These are phyloP conservation scores for Starmerella asiatica DNA, from an alignment of 805 yeast species.

Conservation along the genomic window DNA sequence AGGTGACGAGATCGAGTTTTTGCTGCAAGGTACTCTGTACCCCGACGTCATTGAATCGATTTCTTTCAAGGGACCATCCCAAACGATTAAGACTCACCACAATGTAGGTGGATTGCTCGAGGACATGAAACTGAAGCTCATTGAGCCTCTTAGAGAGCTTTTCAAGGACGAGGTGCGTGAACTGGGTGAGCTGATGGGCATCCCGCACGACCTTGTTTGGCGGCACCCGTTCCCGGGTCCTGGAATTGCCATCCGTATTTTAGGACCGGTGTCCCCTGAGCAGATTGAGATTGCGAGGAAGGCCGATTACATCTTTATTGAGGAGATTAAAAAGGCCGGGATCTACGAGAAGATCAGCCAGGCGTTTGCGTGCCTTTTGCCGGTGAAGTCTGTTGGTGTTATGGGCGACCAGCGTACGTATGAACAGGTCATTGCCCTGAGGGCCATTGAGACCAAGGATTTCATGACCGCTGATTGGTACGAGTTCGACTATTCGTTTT, in stretches of 20 bases:
- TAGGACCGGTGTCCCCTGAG: constrained; percentile 87
- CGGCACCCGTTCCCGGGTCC: constrained; percentile 99
- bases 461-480: constrained; percentile 99
- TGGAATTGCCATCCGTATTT: constrained; percentile 95
- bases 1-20: constrained; percentile 80
- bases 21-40: constrained; percentile 93
- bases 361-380: constrained; percentile 93
- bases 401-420: constrained; percentile 99
- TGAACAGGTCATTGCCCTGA: constrained; percentile 96
- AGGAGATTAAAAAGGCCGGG: constrained; percentile 89
- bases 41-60: constrained; percentile 98
- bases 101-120: constrained; percentile 97
- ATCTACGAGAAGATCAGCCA: constrained; percentile 86
- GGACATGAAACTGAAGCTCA: constrained; percentile 94
- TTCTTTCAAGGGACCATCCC: constrained; percentile 98
- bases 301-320: constrained; percentile 92
- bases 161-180: constrained; percentile 98
- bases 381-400: constrained; percentile 98
- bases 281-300: constrained; percentile 96
- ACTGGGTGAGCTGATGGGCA: constrained; percentile 86
- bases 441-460: constrained; percentile 95
- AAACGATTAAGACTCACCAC: constrained; percentile 98
- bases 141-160: constrained; percentile 96
- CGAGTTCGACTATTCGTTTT: constrained; percentile 79
- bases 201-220: constrained; percentile 95